Percentiles rank a stretch among this genome's conserved stretches.
Conservation (phyloP, 2,329 filamentous ascomycete genomes). For the Myriosclerotinia scirpicola region DNA sequence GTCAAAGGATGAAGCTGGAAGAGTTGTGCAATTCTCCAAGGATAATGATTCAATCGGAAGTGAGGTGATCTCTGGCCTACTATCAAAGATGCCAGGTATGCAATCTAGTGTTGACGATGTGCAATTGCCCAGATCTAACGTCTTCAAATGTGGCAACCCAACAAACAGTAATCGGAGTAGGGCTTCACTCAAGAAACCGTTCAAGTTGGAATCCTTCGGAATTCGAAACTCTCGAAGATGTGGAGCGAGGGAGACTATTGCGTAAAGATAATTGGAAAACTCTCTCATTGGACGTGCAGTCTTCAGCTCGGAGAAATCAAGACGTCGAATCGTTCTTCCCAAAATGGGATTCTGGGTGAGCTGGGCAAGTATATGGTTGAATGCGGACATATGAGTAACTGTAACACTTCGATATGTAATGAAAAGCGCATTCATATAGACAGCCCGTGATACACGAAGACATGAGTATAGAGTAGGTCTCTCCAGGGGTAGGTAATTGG, state of each 20-base stretch:
- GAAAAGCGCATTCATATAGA: conserved; percentile 69
- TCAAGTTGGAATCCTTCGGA: conserved; percentile 38
- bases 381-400: conserved; percentile 76
- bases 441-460: conserved; percentile 65
- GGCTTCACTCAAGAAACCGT: conserved; percentile 47
- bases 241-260: conserved; percentile 24
- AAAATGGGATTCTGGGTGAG: conserved; percentile 63
- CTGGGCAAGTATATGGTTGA: conserved; percentile 60
- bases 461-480: conserved; percentile 68
- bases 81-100: conserved; percentile 5
- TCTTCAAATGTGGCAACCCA: conserved; percentile 12
- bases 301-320: conserved; percentile 50
- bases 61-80: not conserved
- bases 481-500: conserved; percentile 55
- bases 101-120: conserved; percentile 12
- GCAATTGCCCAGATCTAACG: conserved; percentile 21
- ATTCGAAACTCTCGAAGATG: conserved; percentile 70
- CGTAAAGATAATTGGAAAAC: conserved; percentile 15
- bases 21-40: conserved; percentile 9
- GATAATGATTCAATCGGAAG: conserved; percentile 22
- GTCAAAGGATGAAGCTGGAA: conserved; percentile 9
- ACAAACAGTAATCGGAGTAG: conserved; percentile 43
- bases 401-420: conserved; percentile 76
- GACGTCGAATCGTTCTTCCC: conserved; percentile 69
- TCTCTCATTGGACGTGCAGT: conserved; percentile 7